These are phyloP conservation scores for Allomyces macrogynus DNA, from an alignment of 192 early-diverging fungal species.

Conservation along the genomic window DNA sequence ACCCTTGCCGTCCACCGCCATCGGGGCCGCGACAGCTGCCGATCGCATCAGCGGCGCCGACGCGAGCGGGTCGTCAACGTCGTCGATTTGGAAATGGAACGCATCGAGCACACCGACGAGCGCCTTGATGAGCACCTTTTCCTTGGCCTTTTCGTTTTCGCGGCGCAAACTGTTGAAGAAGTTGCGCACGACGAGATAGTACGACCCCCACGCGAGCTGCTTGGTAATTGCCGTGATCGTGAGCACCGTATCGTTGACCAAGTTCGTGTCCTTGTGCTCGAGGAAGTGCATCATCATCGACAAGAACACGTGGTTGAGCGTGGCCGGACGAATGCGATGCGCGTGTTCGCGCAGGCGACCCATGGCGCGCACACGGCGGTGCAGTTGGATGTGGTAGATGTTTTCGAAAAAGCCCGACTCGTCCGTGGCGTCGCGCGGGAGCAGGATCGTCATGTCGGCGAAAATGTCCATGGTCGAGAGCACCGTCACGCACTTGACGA, in stretches of 20 bases:
- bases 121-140: slow-evolving; percentile 64
- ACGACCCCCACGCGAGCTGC: slow-evolving; percentile 63
- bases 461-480: slow-evolving; percentile 39
- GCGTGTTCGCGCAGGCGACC: slow-evolving; percentile 37
- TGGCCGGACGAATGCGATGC: slow-evolving; percentile 6
- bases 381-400: slow-evolving; percentile 83
- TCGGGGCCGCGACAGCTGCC: slow-evolving; percentile 10
- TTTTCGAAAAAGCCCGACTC: slow-evolving; percentile 92
- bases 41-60: slow-evolving; percentile 7
- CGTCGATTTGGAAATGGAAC: slow-evolving; percentile 76
- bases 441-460: slow-evolving; percentile 35
- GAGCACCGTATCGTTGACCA: slow-evolving; percentile 61
- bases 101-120: slow-evolving; percentile 62
- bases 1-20: slow-evolving; percentile 16
- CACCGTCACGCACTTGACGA: slow-evolving; percentile 36
- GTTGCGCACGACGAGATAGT: slow-evolving; percentile 50
- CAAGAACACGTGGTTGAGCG: slow-evolving; percentile 42
- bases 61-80: slow-evolving; percentile 26
- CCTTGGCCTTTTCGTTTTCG: slow-evolving; percentile 31
- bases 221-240: slow-evolving; percentile 50
- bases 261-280: slow-evolving; percentile 37
- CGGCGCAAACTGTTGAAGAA: slow-evolving; percentile 46
- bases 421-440: slow-evolving; percentile 49
- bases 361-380: slow-evolving; percentile 72
- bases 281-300: slow-evolving; percentile 79